These are phyloP conservation scores for Massarina eburnea DNA, from an alignment of 2,329 filamentous ascomycete genomes.

Conservation along the genomic window DNA sequence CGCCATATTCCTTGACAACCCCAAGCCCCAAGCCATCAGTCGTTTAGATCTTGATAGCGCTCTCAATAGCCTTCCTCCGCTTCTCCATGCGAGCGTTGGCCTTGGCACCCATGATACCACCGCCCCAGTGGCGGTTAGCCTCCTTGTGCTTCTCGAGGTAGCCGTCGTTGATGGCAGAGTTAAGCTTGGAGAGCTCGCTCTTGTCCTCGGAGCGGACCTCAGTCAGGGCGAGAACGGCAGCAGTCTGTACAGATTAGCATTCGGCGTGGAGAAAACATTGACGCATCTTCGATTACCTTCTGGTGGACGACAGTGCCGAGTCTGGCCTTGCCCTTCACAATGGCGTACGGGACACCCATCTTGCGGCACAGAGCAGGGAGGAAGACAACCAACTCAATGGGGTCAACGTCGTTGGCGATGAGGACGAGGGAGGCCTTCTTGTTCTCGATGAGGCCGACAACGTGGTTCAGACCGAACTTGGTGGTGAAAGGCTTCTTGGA, in stretches of 20 bases:
- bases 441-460: conserved; percentile 66
- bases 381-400: conserved; percentile 99
- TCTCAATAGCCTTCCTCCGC: conserved; percentile 92
- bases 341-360: conserved; percentile 98
- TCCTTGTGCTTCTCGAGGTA: conserved; percentile 96
- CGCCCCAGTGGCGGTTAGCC: conserved; percentile 91
- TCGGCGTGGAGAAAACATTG: too few species aligned
- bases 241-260: conserved; percentile 67
- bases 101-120: conserved; percentile 99
- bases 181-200: conserved; percentile 94
- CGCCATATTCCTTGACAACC: conserved; percentile 38
- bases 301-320: conserved; percentile 99
- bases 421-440: conserved; percentile 99
- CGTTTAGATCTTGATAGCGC: conserved; percentile 94
- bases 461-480: conserved; percentile 99
- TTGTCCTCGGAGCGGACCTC: conserved; percentile 99
- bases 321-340: conserved; percentile 99
- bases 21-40: conserved; percentile 26
- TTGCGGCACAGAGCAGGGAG: conserved; percentile 98
- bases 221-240: conserved; percentile 91
- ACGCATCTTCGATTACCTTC: too few species aligned
- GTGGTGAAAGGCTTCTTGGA: conserved; percentile 99
- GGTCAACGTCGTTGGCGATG: conserved; percentile 99
- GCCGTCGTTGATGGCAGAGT: conserved; percentile 95
- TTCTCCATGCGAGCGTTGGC: conserved; percentile 76